Evolutionary conservation across 2,329 filamentous ascomycete genomes (phyloP).

Genomic region (Truncatella angustata): DNA sequence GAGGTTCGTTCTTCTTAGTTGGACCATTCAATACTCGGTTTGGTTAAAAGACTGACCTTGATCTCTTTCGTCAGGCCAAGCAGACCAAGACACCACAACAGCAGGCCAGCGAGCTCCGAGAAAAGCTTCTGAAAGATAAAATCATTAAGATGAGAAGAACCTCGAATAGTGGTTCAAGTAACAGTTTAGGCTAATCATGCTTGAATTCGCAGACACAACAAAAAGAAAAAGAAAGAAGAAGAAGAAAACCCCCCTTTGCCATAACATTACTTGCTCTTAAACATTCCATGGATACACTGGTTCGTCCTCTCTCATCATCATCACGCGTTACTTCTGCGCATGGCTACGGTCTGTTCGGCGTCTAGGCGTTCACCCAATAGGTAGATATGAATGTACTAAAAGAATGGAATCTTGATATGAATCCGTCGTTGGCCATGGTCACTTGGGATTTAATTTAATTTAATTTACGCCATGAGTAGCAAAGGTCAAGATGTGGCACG

Average conservation of each 20-base stretch:
- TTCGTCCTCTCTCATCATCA: slow-evolving; percentile 4
- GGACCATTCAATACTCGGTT: slow-evolving; percentile 19
- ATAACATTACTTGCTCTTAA: no score
- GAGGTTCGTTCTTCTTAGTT: slow-evolving; percentile 40
- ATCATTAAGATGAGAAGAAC: slow-evolving; percentile 55
- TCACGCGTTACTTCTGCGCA: background rate
- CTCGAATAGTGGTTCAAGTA: slow-evolving; percentile 40
- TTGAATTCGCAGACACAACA: slow-evolving; percentile 34
- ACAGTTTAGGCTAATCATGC: slow-evolving; percentile 45
- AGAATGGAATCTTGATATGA: no score
- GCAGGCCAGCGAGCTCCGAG: slow-evolving; percentile 43
- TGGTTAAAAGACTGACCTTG: slow-evolving; percentile 9
- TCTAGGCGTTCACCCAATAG: background rate
- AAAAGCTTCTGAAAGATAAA: slow-evolving; percentile 51
- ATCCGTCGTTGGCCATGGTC: no score
- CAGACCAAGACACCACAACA: slow-evolving; percentile 37
- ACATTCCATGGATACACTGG: slow-evolving; percentile 3
- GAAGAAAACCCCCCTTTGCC: no score
- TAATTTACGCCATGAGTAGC: no score
- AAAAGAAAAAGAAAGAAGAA: no score
- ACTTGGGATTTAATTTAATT: no score
- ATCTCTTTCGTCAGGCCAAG: slow-evolving; percentile 31
- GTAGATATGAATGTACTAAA: background rate
- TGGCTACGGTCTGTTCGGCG: background rate
- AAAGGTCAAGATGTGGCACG: no score